Conservation (phyloP, 495 filamentous ascomycete genomes). For the Neurospora sp. region DNA sequence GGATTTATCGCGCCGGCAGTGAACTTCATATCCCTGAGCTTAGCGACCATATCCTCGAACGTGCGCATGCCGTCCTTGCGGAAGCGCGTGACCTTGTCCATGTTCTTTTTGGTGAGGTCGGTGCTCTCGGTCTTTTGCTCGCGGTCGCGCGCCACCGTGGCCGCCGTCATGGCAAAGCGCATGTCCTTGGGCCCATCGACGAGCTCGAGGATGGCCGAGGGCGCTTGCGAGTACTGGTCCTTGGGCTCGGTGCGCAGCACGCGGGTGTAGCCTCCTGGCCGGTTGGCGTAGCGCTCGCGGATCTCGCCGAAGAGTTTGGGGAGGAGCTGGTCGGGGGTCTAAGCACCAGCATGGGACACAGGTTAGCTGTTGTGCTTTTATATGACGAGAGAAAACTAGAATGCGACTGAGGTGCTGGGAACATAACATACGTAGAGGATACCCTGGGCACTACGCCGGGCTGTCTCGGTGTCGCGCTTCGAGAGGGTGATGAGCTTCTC, state of each 20-base stretch:
- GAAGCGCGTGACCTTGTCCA: conserved; percentile 76
- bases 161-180: conserved; percentile 86
- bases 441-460: conserved; percentile 51
- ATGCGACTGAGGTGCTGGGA: too few relatives aligned
- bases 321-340: conserved; percentile 51
- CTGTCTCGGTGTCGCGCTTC: conserved; percentile 79
- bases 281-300: conserved; percentile 64
- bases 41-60: conserved; percentile 62
- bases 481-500: conserved; percentile 89
- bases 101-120: conserved; percentile 65
- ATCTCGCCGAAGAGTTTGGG: conserved; percentile 84
- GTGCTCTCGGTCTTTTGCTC: conserved; percentile 42
- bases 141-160: conserved; percentile 57
- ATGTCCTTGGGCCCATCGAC: conserved; percentile 94
- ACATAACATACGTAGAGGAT: conserved; percentile 68
- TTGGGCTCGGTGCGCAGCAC: conserved; percentile 76
- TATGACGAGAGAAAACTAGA: too few relatives aligned
- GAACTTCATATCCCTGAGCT: conserved; percentile 36
- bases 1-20: background rate
- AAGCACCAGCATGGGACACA: too few relatives aligned
- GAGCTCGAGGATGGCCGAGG: conserved; percentile 86
- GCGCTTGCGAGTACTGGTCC: conserved; percentile 71
- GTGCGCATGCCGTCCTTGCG: conserved; percentile 53
- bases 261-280: conserved; percentile 89
- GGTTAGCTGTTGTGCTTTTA: too few relatives aligned